A percentile compares a stretch with the other conserved stretches of the same genome.
Evolutionary conservation across 805 yeast species (phyloP).

Genomic region (Ogataea chonburiensis): DNA sequence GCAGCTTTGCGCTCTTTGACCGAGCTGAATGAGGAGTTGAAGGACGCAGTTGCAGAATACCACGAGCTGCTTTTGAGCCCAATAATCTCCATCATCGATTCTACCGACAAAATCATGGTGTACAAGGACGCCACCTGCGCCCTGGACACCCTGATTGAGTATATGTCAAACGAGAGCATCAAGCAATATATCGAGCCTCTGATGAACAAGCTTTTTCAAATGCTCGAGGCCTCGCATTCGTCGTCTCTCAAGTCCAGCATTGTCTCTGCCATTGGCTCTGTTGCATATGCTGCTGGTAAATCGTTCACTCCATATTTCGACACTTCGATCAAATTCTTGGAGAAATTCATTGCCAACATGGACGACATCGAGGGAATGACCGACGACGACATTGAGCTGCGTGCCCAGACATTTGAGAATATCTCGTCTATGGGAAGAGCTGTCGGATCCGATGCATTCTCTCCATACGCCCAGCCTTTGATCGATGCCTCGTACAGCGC

Average conservation of each 20-base stretch:
- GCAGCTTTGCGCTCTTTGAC: conserved; percentile 83
- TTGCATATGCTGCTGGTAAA: conserved; percentile 93
- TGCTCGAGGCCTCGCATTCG: conserved; percentile 73
- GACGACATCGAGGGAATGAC: conserved; percentile 71
- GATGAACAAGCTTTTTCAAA: conserved; percentile 82
- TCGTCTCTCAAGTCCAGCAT: conserved; percentile 76
- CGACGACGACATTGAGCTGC: conserved; percentile 86
- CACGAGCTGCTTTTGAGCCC: conserved; percentile 83
- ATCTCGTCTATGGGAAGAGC: conserved; percentile 95
- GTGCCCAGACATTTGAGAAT: conserved; percentile 91
- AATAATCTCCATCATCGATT: conserved; percentile 81
- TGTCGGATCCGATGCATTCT: conserved; percentile 87
- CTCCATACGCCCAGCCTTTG: conserved; percentile 81
- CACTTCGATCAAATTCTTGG: conserved; percentile 74
- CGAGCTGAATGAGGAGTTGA: conserved; percentile 78
- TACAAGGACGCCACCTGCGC: conserved; percentile 91
- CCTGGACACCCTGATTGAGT: conserved; percentile 87
- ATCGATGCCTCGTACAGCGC: conserved; percentile 84
- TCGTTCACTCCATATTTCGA: conserved; percentile 83
- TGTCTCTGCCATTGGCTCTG: conserved; percentile 95
- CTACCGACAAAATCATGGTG: conserved; percentile 76
- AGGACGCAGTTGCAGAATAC: conserved; percentile 78
- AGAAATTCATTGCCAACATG: conserved; percentile 71
- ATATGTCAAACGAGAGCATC: conserved; percentile 84
- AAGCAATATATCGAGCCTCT: conserved; percentile 77